A percentile compares a stretch with the other conserved stretches of the same genome.
phyloP scores from a whole-genome alignment of 2,329 filamentous ascomycete genomes.

The Cladophialophora yegresii region DNA sequence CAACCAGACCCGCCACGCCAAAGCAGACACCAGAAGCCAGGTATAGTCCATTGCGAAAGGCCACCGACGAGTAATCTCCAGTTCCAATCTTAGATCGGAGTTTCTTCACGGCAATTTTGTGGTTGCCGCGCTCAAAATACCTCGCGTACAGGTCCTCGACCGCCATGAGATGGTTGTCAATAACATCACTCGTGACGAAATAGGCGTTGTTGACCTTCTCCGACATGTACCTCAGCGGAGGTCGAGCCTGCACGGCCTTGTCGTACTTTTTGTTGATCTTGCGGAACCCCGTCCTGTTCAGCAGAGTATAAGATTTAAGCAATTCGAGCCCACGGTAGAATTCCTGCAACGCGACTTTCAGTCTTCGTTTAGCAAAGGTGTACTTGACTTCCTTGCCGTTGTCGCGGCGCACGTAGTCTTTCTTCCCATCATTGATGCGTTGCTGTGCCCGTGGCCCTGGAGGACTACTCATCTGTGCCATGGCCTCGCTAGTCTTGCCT shows the following conservation, averaged over 20 bases:
- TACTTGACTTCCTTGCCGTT: slow-evolving; percentile 68
- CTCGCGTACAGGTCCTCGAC: slow-evolving; percentile 91
- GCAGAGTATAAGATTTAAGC: slow-evolving; percentile 83
- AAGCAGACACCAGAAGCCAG: slow-evolving; percentile 70
- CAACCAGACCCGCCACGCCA: slow-evolving; percentile 64
- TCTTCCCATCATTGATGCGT: slow-evolving; percentile 40
- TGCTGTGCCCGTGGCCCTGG: slow-evolving; percentile 40
- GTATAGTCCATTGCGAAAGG: slow-evolving; percentile 65
- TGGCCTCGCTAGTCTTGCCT: slow-evolving; percentile 59
- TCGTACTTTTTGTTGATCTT: slow-evolving; percentile 99
- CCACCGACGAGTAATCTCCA: slow-evolving; percentile 60
- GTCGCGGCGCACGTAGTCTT: slow-evolving; percentile 55
- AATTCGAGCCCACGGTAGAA: slow-evolving; percentile 91
- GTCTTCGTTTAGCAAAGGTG: slow-evolving; percentile 81
- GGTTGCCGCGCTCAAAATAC: slow-evolving; percentile 92
- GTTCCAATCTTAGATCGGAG: slow-evolving; percentile 70
- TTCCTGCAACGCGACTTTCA: slow-evolving; percentile 88
- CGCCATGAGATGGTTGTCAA: slow-evolving; percentile 76
- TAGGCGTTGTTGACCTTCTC: slow-evolving; percentile 88
- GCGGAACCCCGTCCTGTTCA: slow-evolving; percentile 90
- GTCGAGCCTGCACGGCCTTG: slow-evolving; percentile 79
- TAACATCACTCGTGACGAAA: slow-evolving; percentile 85
- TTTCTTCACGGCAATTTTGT: slow-evolving; percentile 86
- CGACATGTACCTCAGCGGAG: slow-evolving; percentile 77
- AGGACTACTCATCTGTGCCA: slow-evolving; percentile 50